These are phyloP conservation scores for Galerina sulciceps DNA, from an alignment of 768 basidiomycete species.

Conservation along the genomic window DNA sequence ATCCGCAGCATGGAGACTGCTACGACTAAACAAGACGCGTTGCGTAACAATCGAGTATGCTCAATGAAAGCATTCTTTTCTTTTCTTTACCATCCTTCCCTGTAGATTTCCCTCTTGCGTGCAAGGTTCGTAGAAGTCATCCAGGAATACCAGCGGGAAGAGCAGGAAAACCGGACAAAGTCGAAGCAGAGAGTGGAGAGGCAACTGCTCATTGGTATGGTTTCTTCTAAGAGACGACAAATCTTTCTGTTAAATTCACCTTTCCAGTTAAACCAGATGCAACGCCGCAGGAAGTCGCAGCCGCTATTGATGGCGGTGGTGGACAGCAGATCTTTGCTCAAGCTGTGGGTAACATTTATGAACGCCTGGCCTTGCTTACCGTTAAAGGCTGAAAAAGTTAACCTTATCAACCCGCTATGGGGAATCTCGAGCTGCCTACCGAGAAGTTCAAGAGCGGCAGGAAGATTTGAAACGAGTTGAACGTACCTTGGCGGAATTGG, in stretches of 20 bases:
- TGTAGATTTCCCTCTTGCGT: slow-evolving; percentile 62
- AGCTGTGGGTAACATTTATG: slow-evolving; percentile 48
- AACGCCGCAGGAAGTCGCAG: slow-evolving; percentile 76
- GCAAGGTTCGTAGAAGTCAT: slow-evolving; percentile 76
- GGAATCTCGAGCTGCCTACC: slow-evolving; percentile 79
- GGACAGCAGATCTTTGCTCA: slow-evolving; percentile 78
- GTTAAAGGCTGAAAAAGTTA: slow-evolving; percentile 46
- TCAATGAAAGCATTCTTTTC: not conserved
- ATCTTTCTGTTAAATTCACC: not conserved
- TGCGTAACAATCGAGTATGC: slow-evolving; percentile 44
- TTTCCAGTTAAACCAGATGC: slow-evolving; percentile 83
- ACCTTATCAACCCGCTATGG: slow-evolving; percentile 81
- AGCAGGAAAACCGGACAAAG: slow-evolving; percentile 69
- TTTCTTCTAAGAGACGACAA: not conserved
- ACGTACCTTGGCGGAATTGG: slow-evolving; percentile 85
- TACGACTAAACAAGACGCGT: slow-evolving; percentile 33
- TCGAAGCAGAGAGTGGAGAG: slow-evolving; percentile 72
- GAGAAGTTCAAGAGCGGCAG: slow-evolving; percentile 89
- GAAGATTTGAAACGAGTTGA: slow-evolving; percentile 86
- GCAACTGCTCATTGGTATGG: slow-evolving; percentile 77
- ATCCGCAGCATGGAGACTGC: slow-evolving; percentile 56
- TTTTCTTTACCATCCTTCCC: not conserved
- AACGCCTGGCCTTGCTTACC: not conserved
- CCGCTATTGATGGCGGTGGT: slow-evolving; percentile 68
- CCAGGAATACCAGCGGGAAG: slow-evolving; percentile 78